phyloP scores from a whole-genome alignment of 140 eudicot genomes.

The Flaveria floridana region DNA sequence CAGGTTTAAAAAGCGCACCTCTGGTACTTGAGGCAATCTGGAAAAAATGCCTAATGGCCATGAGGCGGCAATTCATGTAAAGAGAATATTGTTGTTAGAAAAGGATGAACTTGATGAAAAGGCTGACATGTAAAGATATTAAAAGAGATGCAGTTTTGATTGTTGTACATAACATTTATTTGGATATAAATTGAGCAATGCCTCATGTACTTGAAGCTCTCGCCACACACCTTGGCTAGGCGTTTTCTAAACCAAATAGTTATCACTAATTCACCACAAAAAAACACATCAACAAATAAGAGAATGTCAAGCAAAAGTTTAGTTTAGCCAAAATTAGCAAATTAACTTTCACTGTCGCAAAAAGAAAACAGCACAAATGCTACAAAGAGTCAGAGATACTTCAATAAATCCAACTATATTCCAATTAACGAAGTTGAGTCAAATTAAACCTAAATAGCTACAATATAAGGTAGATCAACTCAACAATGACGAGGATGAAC shows the following conservation, averaged over 20 bases:
- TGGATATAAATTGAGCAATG: too few species aligned
- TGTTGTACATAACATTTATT: too few species aligned
- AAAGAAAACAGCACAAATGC: slow-evolving; percentile 11
- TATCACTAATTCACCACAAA: slow-evolving; percentile 3
- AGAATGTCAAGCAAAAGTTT: slow-evolving; percentile 13
- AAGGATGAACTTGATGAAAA: too few species aligned
- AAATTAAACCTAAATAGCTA: slow-evolving; percentile 18
- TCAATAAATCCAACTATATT: slow-evolving; percentile 20
- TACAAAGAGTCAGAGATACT: neutral
- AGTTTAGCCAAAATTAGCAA: slow-evolving; percentile 6
- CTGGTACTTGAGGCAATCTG: too few species aligned
- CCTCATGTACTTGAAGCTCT: too few species aligned
- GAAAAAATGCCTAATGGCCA: too few species aligned
- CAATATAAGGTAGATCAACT: neutral
- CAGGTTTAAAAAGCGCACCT: neutral
- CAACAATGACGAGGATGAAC: neutral
- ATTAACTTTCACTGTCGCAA: neutral
- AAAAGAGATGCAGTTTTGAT: too few species aligned
- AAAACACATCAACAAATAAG: slow-evolving; percentile 19
- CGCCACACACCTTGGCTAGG: too few species aligned
- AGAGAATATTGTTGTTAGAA: too few species aligned
- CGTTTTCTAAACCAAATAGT: too few species aligned
- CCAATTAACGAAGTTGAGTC: neutral
- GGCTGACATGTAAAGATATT: too few species aligned
- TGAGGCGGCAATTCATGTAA: too few species aligned